Conservation (phyloP, 75 land plant species). For the Pseudotsuga menziesii region DNA sequence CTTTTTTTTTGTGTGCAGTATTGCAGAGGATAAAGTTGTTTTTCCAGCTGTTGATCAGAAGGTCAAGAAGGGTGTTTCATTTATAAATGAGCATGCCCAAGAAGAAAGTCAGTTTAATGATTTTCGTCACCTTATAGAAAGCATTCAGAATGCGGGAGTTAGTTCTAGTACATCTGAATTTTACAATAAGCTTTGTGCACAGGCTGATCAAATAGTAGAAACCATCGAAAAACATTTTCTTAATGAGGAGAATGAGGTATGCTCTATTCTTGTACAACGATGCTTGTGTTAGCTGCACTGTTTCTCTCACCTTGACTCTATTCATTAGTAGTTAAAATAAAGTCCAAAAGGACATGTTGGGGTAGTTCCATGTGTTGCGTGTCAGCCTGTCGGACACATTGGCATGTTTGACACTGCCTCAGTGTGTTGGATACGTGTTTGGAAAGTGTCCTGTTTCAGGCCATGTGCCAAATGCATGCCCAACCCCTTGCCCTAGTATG, state of each 20-base stretch:
- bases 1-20: constrained; percentile 41
- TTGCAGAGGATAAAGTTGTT: constrained; percentile 83
- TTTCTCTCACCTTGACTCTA: background rate
- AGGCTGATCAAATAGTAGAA: constrained; percentile 68
- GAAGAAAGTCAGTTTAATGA: constrained; percentile 65
- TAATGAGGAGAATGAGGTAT: constrained; percentile 72
- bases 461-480: no score
- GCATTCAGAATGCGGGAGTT: constrained; percentile 41
- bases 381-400: no score
- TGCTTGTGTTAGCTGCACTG: constrained; percentile 1
- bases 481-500: no score
- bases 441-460: no score
- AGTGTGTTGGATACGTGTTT: no score
- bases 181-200: constrained; percentile 40
- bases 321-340: background rate
- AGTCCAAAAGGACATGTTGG: no score
- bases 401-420: no score
- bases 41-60: constrained; percentile 78
- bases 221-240: constrained; percentile 59
- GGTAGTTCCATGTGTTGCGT: no score
- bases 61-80: constrained; percentile 33
- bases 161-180: constrained; percentile 47
- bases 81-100: constrained; percentile 58
- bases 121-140: constrained; percentile 54
- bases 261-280: constrained; percentile 5